Conservation (phyloP, 208 protist genomes). For the Angomonas ambiguus region DNA sequence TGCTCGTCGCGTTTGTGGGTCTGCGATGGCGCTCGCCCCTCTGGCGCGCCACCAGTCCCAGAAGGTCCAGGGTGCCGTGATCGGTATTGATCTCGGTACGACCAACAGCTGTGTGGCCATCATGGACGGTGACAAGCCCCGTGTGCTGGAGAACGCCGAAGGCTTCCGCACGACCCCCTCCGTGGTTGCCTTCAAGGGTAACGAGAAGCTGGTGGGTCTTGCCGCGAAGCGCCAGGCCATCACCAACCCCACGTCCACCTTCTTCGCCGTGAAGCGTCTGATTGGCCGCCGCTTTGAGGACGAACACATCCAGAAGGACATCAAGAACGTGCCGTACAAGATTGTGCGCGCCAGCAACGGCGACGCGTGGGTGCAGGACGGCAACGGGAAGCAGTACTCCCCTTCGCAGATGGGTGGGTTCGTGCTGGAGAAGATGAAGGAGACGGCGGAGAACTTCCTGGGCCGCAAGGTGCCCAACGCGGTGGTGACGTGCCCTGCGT, state of each 20-base stretch:
- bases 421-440: slow-evolving; percentile 86
- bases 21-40: slow-evolving; percentile 24
- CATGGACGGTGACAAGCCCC: slow-evolving; percentile 91
- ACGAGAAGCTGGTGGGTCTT: slow-evolving; percentile 74
- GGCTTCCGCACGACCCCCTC: slow-evolving; percentile 85
- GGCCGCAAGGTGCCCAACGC: slow-evolving; percentile 55
- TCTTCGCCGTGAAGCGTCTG: slow-evolving; percentile 86
- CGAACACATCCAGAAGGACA: slow-evolving; percentile 67
- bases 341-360: slow-evolving; percentile 86
- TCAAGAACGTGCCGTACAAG: slow-evolving; percentile 93
- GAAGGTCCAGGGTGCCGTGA: slow-evolving; percentile 76
- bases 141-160: slow-evolving; percentile 76
- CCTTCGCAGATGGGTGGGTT: slow-evolving; percentile 81
- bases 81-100: slow-evolving; percentile 83
- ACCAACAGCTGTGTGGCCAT: slow-evolving; percentile 73
- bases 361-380: slow-evolving; percentile 94
- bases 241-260: slow-evolving; percentile 71
- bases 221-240: slow-evolving; percentile 77
- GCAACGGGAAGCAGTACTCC: slow-evolving; percentile 77
- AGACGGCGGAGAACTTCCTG: slow-evolving; percentile 34
- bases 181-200: slow-evolving; percentile 78
- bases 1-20: slow-evolving; percentile 48
- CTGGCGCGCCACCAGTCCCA: slow-evolving; percentile 38
- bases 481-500: slow-evolving; percentile 95
- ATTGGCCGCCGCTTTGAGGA: slow-evolving; percentile 76